Percentiles rank a stretch among this genome's conserved stretches.
Evolutionary conservation across 371 early-diverging fungal species (phyloP).

Genomic region (Lichtheimia corymbifera): DNA sequence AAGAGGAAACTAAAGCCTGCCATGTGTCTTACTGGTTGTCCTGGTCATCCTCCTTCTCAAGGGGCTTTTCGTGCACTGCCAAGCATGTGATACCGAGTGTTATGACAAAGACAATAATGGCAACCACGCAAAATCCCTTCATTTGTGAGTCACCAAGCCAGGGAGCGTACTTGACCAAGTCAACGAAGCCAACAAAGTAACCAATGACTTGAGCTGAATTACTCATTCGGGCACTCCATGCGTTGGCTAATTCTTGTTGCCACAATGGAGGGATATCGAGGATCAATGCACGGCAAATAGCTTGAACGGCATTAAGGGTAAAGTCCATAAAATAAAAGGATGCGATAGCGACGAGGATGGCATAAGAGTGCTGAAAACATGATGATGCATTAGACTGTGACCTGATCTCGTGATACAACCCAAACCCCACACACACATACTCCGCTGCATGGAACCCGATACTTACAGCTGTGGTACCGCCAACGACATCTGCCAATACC

Average conservation of each 20-base stretch:
- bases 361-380: conserved; percentile 13
- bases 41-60: conserved; percentile 31
- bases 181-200: conserved; percentile 63
- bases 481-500: conserved; percentile 3
- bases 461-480: too few relatives aligned
- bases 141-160: conserved; percentile 61
- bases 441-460: too few relatives aligned
- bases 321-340: conserved; percentile 80
- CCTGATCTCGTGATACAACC: too few relatives aligned
- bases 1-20: neutral
- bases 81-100: conserved; percentile 50
- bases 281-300: conserved; percentile 72
- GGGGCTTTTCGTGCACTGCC: conserved; percentile 25
- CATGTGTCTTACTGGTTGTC: conserved; percentile 5
- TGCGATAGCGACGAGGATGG: conserved; percentile 63
- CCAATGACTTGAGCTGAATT: conserved; percentile 72
- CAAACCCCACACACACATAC: too few relatives aligned
- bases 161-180: conserved; percentile 60
- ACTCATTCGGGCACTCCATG: conserved; percentile 75
- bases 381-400: neutral
- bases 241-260: conserved; percentile 72
- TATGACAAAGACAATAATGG: conserved; percentile 47
- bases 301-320: conserved; percentile 73
- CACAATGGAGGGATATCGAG: conserved; percentile 69
- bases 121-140: conserved; percentile 58